These are phyloP conservation scores for Phytophthora syringae DNA, from an alignment of 352 stramenopile species.

Conservation along the genomic window DNA sequence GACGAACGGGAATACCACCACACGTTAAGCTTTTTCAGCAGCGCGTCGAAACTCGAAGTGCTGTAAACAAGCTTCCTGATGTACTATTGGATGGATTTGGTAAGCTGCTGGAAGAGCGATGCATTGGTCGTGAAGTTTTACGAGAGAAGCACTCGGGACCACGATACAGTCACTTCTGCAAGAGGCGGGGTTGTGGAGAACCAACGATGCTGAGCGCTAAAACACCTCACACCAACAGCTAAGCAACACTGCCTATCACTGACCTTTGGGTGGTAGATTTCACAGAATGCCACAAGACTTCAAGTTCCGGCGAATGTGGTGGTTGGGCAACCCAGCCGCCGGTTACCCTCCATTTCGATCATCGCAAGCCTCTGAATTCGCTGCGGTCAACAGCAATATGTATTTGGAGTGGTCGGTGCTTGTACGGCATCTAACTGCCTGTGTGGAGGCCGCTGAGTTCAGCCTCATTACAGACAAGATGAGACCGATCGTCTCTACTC, in stretches of 20 bases:
- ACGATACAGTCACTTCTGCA: background rate
- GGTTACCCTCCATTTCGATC: constrained; percentile 3
- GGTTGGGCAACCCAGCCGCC: constrained; percentile 2
- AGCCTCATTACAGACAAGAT: background rate
- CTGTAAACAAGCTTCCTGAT: background rate
- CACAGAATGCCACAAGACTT: constrained; percentile 11
- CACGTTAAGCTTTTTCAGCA: constrained; percentile 5
- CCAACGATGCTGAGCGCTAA: background rate
- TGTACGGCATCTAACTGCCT: constrained; percentile 2
- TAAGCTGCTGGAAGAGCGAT: constrained; percentile 12
- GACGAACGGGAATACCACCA: constrained; percentile 2
- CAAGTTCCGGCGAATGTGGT: constrained; percentile 10
- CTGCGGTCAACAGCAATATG: constrained; percentile 8
- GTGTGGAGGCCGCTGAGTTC: background rate
- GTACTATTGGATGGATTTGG: background rate
- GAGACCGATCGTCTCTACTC: constrained; percentile 4
- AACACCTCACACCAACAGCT: background rate
- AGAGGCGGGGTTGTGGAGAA: constrained; percentile 7
- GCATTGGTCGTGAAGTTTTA: background rate
- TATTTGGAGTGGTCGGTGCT: constrained; percentile 13
- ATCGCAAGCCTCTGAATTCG: constrained; percentile 6
- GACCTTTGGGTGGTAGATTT: background rate
- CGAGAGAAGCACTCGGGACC: background rate
- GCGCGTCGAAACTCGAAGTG: background rate
- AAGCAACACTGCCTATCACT: background rate